Evolutionary conservation across 345 rosid genomes (phyloP), one percentile per base, ranked within the genome.

Genomic region (Xanthoceras sorbifolium): DNA sequence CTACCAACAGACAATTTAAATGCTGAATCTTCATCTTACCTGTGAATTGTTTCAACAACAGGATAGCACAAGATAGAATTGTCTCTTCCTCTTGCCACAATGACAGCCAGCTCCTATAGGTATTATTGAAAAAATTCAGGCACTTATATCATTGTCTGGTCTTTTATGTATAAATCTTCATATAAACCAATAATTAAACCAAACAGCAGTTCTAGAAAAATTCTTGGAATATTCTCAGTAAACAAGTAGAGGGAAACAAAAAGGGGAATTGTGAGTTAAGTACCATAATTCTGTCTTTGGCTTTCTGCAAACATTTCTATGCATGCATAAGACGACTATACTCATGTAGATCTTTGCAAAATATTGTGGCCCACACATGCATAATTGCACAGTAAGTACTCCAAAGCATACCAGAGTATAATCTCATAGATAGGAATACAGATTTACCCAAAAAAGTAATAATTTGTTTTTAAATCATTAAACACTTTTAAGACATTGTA

Each of bases 1-100:
- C 26, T 18, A 77, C 22, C 38, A 55, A 55, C 9, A 68, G 29
- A 68, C 9, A 62, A 71, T 12, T 36, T 18, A 23, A 81, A 67
- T 48, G 32, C 15, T 48, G 50, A 80, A 78, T 26, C 73, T 3
- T 62, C 42, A 54, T 59, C 82, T 60, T 85, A 94, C 99, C 82
- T 94, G 88, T 97, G 98, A 84, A 96, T 85, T 54, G 98, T 94
- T 88, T 94, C 98, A 76, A 94, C 98, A 78, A 90, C 97, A 15
- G 97, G 97, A 77, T 92, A 97, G 83, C 98, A 91, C 69, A 80
- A 80, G 80, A 93, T 85, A 78, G 97, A 92, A 71, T 88, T 85
- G 79, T 91, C 95, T 84, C 88, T 93, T 81, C 92, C 98, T 81
- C 99, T 93, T 18, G 92, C 98, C 64, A 96, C 97, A 73, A 94